Base-by-base conservation (phyloP, 2,329 filamentous ascomycete genomes). In the Hymenoscyphus infarciens region DNA sequence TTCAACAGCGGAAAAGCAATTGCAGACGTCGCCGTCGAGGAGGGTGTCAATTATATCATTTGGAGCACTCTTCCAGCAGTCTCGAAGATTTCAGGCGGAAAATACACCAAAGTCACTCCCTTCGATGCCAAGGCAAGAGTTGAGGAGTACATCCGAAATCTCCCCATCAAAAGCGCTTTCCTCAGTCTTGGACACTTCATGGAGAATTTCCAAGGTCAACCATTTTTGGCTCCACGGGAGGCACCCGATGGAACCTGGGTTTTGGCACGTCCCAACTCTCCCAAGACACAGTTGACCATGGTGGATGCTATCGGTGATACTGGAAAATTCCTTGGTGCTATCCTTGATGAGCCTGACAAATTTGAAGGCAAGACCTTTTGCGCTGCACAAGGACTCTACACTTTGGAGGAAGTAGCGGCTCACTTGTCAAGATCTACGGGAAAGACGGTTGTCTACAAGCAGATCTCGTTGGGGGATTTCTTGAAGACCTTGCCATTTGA, bases 131-230 rank as follows among this genome's bases (percentile, higher is more conserved):
- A 78, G 64, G 62, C 69, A 0, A 66, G 59, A 2, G 72, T 74
- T 6, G 76, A 78, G 58, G 66, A 72, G 22, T 72, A 71, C 3
- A 73, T 74, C 27, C 77, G 79, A 15, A 61, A 66, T 0, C 67
- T 80, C 1, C 75, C 75, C 0, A 73, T 83, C 7, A 75, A 77
- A 5, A 76, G 75, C 49, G 75, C 80, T 0, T 83, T 82, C 69
- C 76, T 79, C 60, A 72, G 75, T 1, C 77, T 79, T 0, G 80
- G 74, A 0, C 75, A 70, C n/a, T 83, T 81, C 61, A 82, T 83
- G 80, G 74, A 78, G 65, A 83, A 82, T 62, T 75, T 77, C 35
- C 53, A 62, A 1, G 53, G 68, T n/a, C 74, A 78, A 31, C 33
- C 27, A 31, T 15, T 35, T 19, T 54, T 39, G 31, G 52, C 10